Conservation (phyloP, 192 early-diverging fungal species). For the Mortierella alpina region DNA sequence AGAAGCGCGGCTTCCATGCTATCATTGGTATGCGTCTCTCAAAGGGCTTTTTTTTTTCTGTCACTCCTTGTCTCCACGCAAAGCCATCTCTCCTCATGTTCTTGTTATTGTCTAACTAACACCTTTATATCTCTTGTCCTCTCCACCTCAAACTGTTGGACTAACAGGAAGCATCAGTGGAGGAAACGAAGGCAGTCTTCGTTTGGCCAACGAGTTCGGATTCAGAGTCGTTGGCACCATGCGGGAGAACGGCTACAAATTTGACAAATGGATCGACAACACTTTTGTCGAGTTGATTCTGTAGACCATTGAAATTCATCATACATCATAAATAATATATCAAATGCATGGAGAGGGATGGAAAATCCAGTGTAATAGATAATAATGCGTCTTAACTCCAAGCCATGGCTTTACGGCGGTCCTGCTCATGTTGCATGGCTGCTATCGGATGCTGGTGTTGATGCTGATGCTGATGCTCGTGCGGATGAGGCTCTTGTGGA, state of each 20-base stretch:
- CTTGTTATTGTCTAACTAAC: background rate
- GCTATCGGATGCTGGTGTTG: background rate
- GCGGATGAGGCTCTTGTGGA: background rate
- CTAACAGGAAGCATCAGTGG: conserved; percentile 58
- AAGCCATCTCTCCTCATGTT: too few species aligned
- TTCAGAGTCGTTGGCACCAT: conserved; percentile 62
- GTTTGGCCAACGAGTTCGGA: conserved; percentile 52
- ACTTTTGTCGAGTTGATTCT: conserved; percentile 59
- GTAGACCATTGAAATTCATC: background rate
- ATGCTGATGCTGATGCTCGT: background rate
- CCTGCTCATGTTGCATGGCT: background rate
- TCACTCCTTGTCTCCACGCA: too few species aligned
- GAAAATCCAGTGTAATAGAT: too few species aligned
- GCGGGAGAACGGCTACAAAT: conserved; percentile 66
- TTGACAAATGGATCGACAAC: conserved; percentile 64
- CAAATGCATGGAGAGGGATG: background rate
- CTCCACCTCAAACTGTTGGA: background rate
- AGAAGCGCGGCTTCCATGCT: conserved; percentile 53
- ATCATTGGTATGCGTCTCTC: conserved; percentile 57
- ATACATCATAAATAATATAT: background rate
- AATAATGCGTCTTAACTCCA: background rate
- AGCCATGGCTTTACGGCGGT: background rate
- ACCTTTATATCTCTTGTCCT: background rate
- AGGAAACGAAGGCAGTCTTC: conserved; percentile 54
- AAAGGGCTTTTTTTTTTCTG: too few species aligned